Percentiles rank a stretch among this genome's conserved stretches.
Evolutionary conservation across 73 alveolate species (phyloP).

Genomic region (Tetrahymena borealis): DNA sequence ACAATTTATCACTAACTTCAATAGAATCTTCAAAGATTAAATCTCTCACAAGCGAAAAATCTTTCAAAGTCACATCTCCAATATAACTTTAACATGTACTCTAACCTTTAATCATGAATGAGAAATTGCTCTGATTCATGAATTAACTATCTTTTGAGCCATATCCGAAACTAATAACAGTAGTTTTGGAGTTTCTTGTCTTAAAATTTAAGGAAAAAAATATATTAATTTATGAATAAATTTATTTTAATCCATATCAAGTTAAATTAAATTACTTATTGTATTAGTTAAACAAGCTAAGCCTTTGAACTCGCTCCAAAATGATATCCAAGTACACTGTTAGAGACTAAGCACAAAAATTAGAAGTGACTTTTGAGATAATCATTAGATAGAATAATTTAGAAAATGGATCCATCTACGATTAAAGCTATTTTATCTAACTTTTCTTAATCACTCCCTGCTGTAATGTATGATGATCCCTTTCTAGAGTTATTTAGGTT

Average conservation of each 20-base stretch:
- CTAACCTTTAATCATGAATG: background rate
- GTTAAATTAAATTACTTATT: background rate
- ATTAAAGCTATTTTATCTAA: background rate
- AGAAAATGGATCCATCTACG: background rate
- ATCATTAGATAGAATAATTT: background rate
- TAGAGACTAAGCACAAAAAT: background rate
- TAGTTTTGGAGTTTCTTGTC: background rate
- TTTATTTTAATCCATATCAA: background rate
- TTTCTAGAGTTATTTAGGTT: background rate
- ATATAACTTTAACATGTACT: background rate
- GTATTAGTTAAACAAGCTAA: background rate
- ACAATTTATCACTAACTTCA: background rate
- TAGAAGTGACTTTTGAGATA: background rate
- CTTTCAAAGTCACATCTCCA: background rate
- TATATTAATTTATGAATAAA: too few relatives aligned
- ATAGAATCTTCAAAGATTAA: background rate
- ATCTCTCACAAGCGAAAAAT: background rate
- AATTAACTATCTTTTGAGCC: background rate
- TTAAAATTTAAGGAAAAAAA: too few relatives aligned
- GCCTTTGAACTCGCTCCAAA: background rate
- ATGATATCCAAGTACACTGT: background rate
- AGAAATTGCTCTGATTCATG: background rate
- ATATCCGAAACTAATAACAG: background rate
- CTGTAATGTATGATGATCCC: background rate
- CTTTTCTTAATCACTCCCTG: background rate